Evolutionary conservation across 2,329 filamentous ascomycete species (phyloP).

Genomic region (Aspergillus pseudoglaucus): DNA sequence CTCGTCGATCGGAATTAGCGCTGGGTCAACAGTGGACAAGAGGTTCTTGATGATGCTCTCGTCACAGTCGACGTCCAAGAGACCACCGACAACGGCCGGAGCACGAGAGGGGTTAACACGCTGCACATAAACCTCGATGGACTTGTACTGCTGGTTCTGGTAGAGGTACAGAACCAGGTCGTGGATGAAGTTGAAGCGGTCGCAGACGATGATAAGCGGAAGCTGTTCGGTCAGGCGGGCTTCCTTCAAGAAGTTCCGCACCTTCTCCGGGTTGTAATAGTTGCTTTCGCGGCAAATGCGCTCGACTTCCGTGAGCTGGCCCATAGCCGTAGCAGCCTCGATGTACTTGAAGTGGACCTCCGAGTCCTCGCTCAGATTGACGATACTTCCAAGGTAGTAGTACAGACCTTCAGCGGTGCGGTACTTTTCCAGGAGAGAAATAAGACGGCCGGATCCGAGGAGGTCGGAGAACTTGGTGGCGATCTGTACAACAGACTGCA

Average conservation of each 20-base stretch:
- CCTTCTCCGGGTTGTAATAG: constrained; percentile 84
- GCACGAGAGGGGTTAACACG: constrained; percentile 88
- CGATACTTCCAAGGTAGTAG: constrained; percentile 96
- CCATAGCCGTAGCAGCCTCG: constrained; percentile 88
- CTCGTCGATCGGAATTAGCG: constrained; percentile 86
- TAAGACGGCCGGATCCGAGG: constrained; percentile 76
- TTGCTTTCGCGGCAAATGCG: constrained; percentile 93
- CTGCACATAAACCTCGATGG: constrained; percentile 97
- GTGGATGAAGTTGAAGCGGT: constrained; percentile 98
- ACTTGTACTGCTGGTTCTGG: constrained; percentile 98
- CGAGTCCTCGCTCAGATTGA: constrained; percentile 90
- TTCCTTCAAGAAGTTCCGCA: constrained; percentile 99
- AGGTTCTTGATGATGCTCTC: constrained; percentile 93
- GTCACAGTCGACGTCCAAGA: constrained; percentile 95
- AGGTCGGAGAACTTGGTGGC: constrained; percentile 98
- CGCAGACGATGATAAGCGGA: constrained; percentile 95
- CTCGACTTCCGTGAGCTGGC: constrained; percentile 92
- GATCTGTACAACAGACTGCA: constrained; percentile 89
- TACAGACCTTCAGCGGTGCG: constrained; percentile 94
- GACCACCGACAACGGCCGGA: constrained; percentile 83
- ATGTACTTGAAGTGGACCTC: constrained; percentile 99
- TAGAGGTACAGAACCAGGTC: constrained; percentile 94
- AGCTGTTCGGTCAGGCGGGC: constrained; percentile 86
- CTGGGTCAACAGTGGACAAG: constrained; percentile 73
- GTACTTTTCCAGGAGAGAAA: constrained; percentile 95